Conservation (phyloP, 2,329 filamentous ascomycete species). For the Gaeumannomyces tritici region DNA sequence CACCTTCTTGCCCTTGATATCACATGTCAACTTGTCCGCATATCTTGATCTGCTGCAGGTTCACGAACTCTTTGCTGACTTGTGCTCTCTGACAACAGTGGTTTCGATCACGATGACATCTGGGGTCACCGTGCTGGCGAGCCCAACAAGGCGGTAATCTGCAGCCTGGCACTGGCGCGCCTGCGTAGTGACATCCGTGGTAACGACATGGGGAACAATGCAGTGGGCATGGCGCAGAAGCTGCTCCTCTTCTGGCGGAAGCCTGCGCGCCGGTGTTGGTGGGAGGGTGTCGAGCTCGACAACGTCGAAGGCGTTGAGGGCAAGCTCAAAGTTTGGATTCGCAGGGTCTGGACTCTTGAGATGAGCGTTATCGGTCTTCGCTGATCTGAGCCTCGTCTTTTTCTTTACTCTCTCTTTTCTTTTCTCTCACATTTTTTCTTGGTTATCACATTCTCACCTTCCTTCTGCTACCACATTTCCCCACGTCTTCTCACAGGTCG, state of each 20-base stretch:
- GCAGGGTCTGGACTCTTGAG: conserved; percentile 95
- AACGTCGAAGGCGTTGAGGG: conserved; percentile 85
- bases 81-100: conserved; percentile 48
- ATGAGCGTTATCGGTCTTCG: conserved; percentile 91
- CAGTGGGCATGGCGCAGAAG: conserved; percentile 97
- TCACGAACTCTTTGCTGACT: conserved; percentile 7
- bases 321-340: conserved; percentile 94
- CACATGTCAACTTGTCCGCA: neutral
- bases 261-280: conserved; percentile 93
- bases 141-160: conserved; percentile 97
- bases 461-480: conserved; percentile 4
- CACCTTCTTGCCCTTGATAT: too few relatives aligned
- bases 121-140: conserved; percentile 98
- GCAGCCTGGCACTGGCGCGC: conserved; percentile 86
- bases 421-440: conserved; percentile 12
- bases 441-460: conserved; percentile 5
- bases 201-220: conserved; percentile 62
- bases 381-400: conserved; percentile 24
- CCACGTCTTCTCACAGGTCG: neutral
- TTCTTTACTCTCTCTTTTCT: conserved; percentile 6
- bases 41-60: neutral
- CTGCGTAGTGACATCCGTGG: conserved; percentile 88
- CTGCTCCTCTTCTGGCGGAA: conserved; percentile 96
- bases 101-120: conserved; percentile 88
- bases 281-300: conserved; percentile 91